Percentiles rank a stretch among this genome's conserved stretches.
Evolutionary conservation across 2,329 filamentous ascomycete species (phyloP).

Genomic region (Fusarium burgessii): DNA sequence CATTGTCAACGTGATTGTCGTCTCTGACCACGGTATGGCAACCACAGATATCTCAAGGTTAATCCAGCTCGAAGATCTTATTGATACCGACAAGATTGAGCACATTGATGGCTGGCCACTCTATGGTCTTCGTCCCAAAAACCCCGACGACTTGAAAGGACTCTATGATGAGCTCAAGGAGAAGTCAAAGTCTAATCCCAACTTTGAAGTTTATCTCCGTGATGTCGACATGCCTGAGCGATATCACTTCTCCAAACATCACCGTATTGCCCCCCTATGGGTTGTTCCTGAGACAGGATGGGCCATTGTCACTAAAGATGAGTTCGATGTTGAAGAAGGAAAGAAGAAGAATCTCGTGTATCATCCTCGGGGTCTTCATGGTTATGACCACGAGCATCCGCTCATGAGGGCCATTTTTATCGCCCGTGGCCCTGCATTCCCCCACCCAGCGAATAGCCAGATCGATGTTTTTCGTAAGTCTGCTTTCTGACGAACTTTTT

Average conservation of each 20-base stretch:
- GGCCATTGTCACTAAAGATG: constrained; percentile 85
- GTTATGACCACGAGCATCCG: constrained; percentile 94
- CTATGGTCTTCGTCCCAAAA: constrained; percentile 86
- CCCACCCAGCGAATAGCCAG: constrained; percentile 83
- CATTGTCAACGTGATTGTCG: constrained; percentile 94
- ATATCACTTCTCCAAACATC: constrained; percentile 90
- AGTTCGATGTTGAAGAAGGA: constrained; percentile 78
- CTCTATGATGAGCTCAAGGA: constrained; percentile 73
- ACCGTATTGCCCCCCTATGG: constrained; percentile 94
- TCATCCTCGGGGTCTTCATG: constrained; percentile 86
- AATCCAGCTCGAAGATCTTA: constrained; percentile 88
- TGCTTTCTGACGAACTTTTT: background rate
- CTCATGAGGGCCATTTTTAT: constrained; percentile 97
- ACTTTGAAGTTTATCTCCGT: constrained; percentile 87
- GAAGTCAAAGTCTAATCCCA: constrained; percentile 71
- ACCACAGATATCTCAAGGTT: constrained; percentile 85
- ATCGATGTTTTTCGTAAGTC: constrained; percentile 86
- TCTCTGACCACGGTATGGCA: constrained; percentile 98
- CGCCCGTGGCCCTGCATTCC: constrained; percentile 91
- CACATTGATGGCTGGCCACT: constrained; percentile 96
- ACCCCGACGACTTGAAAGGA: constrained; percentile 71
- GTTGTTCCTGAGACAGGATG: constrained; percentile 92
- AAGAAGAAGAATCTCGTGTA: constrained; percentile 75
- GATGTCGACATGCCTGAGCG: constrained; percentile 90
- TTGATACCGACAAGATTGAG: constrained; percentile 81